A percentile compares a stretch with the other conserved stretches of the same genome.
These are phyloP conservation scores for Colletotrichum eleusines DNA, from an alignment of 2,329 filamentous ascomycete species.

Conservation along the genomic window DNA sequence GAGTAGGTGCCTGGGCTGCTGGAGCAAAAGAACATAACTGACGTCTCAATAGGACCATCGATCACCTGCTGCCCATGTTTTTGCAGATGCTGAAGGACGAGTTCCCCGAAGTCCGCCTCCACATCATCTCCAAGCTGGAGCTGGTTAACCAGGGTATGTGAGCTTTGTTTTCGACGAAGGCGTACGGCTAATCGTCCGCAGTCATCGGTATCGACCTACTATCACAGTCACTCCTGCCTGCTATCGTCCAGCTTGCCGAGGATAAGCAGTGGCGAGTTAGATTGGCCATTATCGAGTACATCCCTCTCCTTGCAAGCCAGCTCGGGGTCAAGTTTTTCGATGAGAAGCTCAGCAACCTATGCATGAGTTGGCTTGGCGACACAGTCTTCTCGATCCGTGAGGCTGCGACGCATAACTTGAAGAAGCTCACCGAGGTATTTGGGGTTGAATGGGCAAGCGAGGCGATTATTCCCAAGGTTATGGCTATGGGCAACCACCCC, in stretches of 20 bases:
- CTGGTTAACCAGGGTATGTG: conserved; percentile 90
- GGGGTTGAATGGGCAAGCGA: conserved; percentile 97
- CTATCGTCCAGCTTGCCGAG: conserved; percentile 96
- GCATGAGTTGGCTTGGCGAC: conserved; percentile 98
- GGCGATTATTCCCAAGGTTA: conserved; percentile 98
- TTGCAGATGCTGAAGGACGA: conserved; percentile 99
- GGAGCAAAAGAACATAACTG: conserved; percentile 9
- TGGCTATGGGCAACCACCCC: conserved; percentile 97
- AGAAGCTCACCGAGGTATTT: conserved; percentile 98
- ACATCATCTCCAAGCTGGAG: conserved; percentile 99
- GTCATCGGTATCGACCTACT: conserved; percentile 98
- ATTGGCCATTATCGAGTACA: conserved; percentile 98
- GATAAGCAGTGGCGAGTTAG: conserved; percentile 99
- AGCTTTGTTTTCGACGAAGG: not conserved
- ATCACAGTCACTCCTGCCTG: conserved; percentile 94
- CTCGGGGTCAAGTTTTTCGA: conserved; percentile 98
- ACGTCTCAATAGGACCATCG: conserved; percentile 77
- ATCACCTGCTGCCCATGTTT: conserved; percentile 98
- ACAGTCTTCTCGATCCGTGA: conserved; percentile 99
- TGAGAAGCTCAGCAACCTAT: conserved; percentile 93
- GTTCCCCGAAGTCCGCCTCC: conserved; percentile 96
- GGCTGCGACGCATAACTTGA: conserved; percentile 95
- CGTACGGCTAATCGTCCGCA: conserved; percentile 50
- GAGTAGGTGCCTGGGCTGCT: conserved; percentile 74
- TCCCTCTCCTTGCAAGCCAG: conserved; percentile 94